phyloP scores from a whole-genome alignment of 179 eudicot genomes.

The Camellia oleifera region DNA sequence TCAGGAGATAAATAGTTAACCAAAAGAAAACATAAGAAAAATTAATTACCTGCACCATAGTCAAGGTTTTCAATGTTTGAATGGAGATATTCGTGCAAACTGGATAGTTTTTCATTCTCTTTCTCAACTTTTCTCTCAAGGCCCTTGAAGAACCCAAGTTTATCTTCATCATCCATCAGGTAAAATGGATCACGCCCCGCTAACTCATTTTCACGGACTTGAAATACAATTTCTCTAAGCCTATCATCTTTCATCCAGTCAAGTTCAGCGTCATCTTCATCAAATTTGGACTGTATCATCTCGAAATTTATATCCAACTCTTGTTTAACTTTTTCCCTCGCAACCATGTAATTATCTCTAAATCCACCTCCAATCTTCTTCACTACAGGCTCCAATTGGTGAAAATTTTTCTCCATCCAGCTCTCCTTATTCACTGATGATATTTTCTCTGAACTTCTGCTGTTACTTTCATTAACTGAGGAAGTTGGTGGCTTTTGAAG shows the following conservation, averaged over 20 bases:
- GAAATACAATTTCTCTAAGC: slow-evolving; percentile 84
- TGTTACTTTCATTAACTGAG: slow-evolving; percentile 22
- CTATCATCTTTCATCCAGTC: slow-evolving; percentile 93
- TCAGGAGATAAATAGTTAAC: background rate
- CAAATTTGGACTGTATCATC: slow-evolving; percentile 30
- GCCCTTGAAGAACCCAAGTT: slow-evolving; percentile 60
- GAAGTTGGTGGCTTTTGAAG: slow-evolving; percentile 17
- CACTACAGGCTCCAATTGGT: slow-evolving; percentile 66
- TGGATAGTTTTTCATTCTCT: slow-evolving; percentile 54
- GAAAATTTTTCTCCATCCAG: slow-evolving; percentile 84
- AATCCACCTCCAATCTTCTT: slow-evolving; percentile 76
- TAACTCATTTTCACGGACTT: slow-evolving; percentile 89
- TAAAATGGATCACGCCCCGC: slow-evolving; percentile 89
- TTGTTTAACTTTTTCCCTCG: slow-evolving; percentile 59
- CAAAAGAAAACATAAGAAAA: slow-evolving; percentile 6
- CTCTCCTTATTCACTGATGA: slow-evolving; percentile 36
- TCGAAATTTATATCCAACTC: slow-evolving; percentile 36
- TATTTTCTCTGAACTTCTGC: slow-evolving; percentile 21
- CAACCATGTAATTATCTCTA: slow-evolving; percentile 55
- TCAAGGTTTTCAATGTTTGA: slow-evolving; percentile 90
- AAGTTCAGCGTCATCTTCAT: slow-evolving; percentile 51
- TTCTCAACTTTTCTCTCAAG: slow-evolving; percentile 78
- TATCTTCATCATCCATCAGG: slow-evolving; percentile 69
- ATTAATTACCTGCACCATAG: slow-evolving; percentile 83
- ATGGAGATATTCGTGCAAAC: slow-evolving; percentile 77